Evolutionary conservation across 306 rosid species (phyloP).

Genomic region (Cyclanthera cordifolia): DNA sequence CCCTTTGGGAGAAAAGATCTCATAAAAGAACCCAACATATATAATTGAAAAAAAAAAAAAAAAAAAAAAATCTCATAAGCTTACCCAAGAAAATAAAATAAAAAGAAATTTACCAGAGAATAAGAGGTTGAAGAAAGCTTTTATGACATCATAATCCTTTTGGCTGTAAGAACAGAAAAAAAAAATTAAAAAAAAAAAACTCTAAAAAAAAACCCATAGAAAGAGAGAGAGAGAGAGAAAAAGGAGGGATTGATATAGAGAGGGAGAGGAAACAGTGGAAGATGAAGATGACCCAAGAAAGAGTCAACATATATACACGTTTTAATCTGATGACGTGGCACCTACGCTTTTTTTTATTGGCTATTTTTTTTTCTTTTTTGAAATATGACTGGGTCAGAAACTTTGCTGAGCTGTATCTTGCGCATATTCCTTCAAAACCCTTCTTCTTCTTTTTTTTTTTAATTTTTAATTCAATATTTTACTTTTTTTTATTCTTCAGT

Average conservation of each 20-base stretch:
- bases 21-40: no score
- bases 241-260: background rate
- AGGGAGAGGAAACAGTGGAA: background rate
- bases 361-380: background rate
- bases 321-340: background rate
- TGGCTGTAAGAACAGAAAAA: background rate
- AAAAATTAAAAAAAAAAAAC: background rate
- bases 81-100: background rate
- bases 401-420: constrained; percentile 9
- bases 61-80: background rate
- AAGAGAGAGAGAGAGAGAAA: background rate
- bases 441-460: background rate
- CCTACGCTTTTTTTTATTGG: background rate
- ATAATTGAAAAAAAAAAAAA: background rate
- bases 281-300: background rate
- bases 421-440: constrained; percentile 4
- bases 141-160: background rate
- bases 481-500: background rate
- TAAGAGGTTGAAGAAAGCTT: background rate
- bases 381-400: background rate
- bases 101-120: background rate
- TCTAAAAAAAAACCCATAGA: background rate
- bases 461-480: background rate
- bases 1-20: no score
- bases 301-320: constrained; percentile 7